Percentiles rank a stretch among this genome's conserved stretches.
phyloP scores from a whole-genome alignment of 371 early-diverging fungal genomes.

The Rhizopus arrhizus region DNA sequence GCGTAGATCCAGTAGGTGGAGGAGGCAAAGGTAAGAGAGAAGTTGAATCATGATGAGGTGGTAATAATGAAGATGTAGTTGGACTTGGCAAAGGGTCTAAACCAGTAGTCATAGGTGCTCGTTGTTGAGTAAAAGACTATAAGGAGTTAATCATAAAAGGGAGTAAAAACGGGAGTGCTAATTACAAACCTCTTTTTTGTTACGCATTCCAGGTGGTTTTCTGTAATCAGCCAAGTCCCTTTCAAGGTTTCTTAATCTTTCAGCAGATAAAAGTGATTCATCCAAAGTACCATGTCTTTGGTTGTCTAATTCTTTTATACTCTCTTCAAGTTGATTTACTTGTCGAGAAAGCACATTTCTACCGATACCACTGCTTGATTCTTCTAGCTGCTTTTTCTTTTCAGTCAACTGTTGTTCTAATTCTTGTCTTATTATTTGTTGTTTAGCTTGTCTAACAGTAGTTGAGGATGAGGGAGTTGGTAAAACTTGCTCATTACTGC shows the following conservation, averaged over 20 bases:
- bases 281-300: constrained; percentile 12
- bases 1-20: constrained; percentile 50
- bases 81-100: constrained; percentile 53
- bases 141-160: constrained; percentile 3
- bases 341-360: constrained; percentile 50
- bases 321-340: constrained; percentile 45
- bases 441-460: constrained; percentile 26
- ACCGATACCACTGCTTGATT: constrained; percentile 47
- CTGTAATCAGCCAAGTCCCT: constrained; percentile 37
- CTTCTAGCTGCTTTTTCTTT: constrained; percentile 46
- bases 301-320: constrained; percentile 31
- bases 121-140: constrained; percentile 32
- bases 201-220: constrained; percentile 29
- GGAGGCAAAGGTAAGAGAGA: constrained; percentile 47
- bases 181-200: constrained; percentile 35
- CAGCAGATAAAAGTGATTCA: constrained; percentile 25
- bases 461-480: constrained; percentile 50
- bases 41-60: constrained; percentile 39
- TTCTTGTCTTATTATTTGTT: constrained; percentile 32
- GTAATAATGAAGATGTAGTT: constrained; percentile 39
- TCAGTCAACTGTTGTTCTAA: constrained; percentile 48
- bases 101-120: constrained; percentile 26
- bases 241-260: constrained; percentile 44
- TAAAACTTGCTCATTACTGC: constrained; percentile 30
- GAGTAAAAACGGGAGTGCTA: constrained; percentile 6